Base-by-base conservation (phyloP, 305 asterid genomes). In the Fraxinus nigra region DNA sequence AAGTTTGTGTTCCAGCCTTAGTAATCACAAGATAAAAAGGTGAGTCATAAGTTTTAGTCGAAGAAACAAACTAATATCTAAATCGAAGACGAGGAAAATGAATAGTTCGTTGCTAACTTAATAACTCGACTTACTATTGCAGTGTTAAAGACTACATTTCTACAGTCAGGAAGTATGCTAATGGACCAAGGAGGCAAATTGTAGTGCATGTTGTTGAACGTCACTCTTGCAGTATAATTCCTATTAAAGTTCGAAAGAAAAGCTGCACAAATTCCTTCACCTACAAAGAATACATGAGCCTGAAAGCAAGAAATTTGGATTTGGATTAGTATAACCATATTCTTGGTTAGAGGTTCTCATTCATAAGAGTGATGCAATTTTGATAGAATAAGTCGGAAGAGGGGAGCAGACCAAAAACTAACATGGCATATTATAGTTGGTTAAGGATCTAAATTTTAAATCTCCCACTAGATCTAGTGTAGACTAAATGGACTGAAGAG, bases 121-220 rank as follows among this genome's bases (percentile, higher is more conserved):
- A 4, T 74, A 51, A 18, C 51, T 69, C 18, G 26, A 24, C 88
- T 75, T 81, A 91, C 95, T 82, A 75, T 84, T 83, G 92, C 93
- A 28, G 93, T 90, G 81, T 91, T 91, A 79, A 87, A 90, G 81
- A 86, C 90, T 1, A 82, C 92, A 30, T 91, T 85, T 59, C 34
- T 84, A 84, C 95, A 91, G 87, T 90, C 92, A 13, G 95, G 95
- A 40, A 90, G 92, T 70, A 91, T 85, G 84, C 95, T 91, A 79
- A 89, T 85, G 5, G 95, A 91, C 95, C 95, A 91, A 63, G 95
- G 92, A 69, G 93, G 92, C 34, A 91, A 83, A 38, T 86, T 85
- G 70, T 89, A 85, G 83, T 87, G 87, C 69, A 9, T 81, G 18
- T 86, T 84, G 26, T 86, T 89, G 84, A 90, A 91, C 28, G 84